Percentiles rank a stretch among this genome's conserved stretches.
Conservation (phyloP, 2,329 filamentous ascomycete species). For the Aspergillus proliferans region DNA sequence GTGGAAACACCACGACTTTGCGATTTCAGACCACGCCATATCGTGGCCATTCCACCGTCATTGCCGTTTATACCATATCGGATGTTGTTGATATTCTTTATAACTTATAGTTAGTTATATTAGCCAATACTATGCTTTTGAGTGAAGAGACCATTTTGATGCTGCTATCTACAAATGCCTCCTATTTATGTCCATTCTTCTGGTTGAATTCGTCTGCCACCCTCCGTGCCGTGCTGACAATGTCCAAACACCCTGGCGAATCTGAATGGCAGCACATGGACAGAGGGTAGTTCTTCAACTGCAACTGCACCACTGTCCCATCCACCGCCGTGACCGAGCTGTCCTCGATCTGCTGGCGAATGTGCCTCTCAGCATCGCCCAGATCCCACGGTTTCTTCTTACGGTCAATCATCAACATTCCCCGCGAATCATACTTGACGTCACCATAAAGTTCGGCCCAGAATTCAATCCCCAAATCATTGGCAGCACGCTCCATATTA, state of each 20-base stretch:
- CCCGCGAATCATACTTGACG: conserved; percentile 49
- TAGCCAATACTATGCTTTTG: neutral
- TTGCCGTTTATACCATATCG: conserved; percentile 14
- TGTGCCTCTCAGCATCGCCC: conserved; percentile 36
- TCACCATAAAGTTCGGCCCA: conserved; percentile 52
- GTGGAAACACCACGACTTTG: too few species aligned
- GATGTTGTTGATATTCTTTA: conserved; percentile 1
- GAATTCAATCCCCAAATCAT: conserved; percentile 49
- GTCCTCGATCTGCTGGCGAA: conserved; percentile 38
- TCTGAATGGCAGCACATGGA: conserved; percentile 46
- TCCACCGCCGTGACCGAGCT: conserved; percentile 38
- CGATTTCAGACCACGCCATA: too few species aligned
- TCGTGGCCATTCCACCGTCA: too few species aligned
- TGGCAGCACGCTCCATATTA: conserved; percentile 48
- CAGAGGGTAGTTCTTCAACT: conserved; percentile 37
- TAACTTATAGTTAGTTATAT: neutral
- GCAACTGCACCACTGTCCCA: conserved; percentile 34
- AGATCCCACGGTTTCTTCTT: conserved; percentile 50
- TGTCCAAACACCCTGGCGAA: conserved; percentile 41
- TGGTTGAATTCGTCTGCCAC: conserved; percentile 40
- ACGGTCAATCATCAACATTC: conserved; percentile 50
- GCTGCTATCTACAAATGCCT: neutral
- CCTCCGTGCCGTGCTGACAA: conserved; percentile 35
- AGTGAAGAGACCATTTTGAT: neutral
- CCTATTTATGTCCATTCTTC: conserved; percentile 15